phyloP scores from a whole-genome alignment of 1,284 basidiomycete species.

The Malassezia yamatoensis region DNA sequence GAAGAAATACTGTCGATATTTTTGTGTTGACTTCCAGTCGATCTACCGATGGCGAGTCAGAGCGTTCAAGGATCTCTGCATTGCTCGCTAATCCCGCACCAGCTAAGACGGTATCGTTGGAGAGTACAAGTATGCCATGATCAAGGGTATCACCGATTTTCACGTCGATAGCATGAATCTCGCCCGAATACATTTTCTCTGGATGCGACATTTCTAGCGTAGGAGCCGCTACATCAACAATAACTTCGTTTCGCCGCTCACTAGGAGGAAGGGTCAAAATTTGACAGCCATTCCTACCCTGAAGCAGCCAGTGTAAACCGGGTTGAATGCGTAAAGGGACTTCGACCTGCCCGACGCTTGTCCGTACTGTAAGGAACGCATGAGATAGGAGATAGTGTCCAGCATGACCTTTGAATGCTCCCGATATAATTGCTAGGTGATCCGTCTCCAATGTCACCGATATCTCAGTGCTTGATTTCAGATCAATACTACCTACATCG shows the following conservation, averaged over 20 bases:
- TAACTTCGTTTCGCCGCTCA: not conserved
- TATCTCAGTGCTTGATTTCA: too few relatives aligned
- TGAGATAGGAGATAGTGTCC: not conserved
- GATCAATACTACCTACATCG: too few relatives aligned
- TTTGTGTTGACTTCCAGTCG: not conserved
- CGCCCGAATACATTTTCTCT: not conserved
- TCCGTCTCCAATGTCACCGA: too few relatives aligned
- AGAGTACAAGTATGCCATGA: not conserved
- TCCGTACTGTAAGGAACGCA: not conserved
- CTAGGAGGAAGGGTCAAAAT: not conserved
- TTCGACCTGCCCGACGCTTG: not conserved
- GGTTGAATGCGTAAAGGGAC: not conserved
- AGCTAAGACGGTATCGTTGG: not conserved
- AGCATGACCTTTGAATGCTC: not conserved
- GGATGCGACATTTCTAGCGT: not conserved
- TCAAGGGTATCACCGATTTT: not conserved
- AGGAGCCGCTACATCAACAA: not conserved
- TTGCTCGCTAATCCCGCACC: not conserved
- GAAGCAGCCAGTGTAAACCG: not conserved
- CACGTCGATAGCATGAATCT: not conserved
- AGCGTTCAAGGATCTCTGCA: not conserved
- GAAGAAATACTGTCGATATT: not conserved
- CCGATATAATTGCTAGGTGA: not conserved
- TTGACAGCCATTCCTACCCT: not conserved
- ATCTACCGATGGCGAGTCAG: not conserved